Conservation (phyloP, 1,284 basidiomycete species). For the Vanrija sp. region DNA sequence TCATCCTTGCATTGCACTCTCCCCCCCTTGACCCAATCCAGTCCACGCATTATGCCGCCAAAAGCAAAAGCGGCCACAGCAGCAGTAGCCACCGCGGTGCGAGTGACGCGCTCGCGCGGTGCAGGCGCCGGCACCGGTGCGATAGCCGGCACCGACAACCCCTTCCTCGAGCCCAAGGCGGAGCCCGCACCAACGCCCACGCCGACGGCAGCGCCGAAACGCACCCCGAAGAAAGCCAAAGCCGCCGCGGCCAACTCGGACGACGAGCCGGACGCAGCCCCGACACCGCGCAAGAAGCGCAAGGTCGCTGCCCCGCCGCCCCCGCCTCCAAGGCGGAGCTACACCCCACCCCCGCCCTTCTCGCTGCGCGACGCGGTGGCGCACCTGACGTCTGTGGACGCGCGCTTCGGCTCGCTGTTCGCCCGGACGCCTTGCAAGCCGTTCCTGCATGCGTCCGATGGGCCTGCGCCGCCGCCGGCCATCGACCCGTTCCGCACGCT, state of each 20-base stretch:
- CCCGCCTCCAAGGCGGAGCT: background rate
- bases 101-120: too few relatives aligned
- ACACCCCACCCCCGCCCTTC: constrained; percentile 52
- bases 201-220: background rate
- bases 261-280: background rate
- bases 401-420: constrained; percentile 69
- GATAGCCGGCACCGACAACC: too few relatives aligned
- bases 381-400: constrained; percentile 66
- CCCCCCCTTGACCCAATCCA: too few relatives aligned
- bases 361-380: constrained; percentile 66
- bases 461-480: background rate
- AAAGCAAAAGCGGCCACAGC: too few relatives aligned
- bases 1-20: too few relatives aligned
- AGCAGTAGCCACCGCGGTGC: too few relatives aligned
- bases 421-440: constrained; percentile 33
- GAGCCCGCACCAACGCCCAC: background rate
- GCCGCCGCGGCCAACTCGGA: background rate
- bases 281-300: background rate
- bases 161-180: background rate
- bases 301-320: background rate
- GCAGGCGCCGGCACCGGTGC: too few relatives aligned
- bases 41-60: too few relatives aligned
- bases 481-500: constrained; percentile 56
- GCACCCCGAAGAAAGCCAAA: background rate
- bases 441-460: constrained; percentile 14